Conservation (phyloP, 352 stramenopile species). For the Plasmopara muralis region DNA sequence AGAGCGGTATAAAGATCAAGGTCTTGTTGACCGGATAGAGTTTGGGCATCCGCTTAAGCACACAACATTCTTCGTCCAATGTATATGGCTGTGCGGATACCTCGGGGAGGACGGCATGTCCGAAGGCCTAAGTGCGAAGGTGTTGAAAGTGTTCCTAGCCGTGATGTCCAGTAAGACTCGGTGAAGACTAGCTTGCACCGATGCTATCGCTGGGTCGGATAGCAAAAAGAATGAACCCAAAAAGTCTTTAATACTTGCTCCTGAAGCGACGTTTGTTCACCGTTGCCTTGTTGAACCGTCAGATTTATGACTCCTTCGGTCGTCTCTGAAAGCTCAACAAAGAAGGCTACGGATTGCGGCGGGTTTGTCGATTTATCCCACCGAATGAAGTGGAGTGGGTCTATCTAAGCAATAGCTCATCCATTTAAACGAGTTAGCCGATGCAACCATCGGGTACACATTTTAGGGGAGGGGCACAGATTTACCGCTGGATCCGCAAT, state of each 20-base stretch:
- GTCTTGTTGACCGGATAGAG: slow-evolving; percentile 17
- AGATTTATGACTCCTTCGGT: not conserved
- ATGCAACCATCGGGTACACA: not conserved
- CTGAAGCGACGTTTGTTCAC: not conserved
- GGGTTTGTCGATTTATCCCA: not conserved
- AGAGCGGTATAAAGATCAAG: not conserved
- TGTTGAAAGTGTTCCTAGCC: not conserved
- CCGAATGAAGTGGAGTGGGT: not conserved
- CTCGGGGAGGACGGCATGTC: not conserved
- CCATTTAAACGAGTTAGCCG: not conserved
- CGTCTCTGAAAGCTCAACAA: not conserved
- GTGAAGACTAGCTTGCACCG: not conserved
- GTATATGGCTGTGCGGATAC: not conserved
- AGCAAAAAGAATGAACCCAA: not conserved
- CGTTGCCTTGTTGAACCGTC: not conserved
- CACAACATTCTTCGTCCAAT: not conserved
- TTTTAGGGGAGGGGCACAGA: not conserved
- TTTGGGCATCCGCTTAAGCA: not conserved
- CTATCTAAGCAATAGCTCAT: not conserved
- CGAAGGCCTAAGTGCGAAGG: not conserved
- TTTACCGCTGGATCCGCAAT: not conserved
- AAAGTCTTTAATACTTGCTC: not conserved
- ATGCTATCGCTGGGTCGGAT: not conserved
- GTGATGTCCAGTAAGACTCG: not conserved
- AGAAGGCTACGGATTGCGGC: not conserved